Base-by-base conservation (phyloP, 2,329 filamentous ascomycete species). In the Apiospora pterosperma region DNA sequence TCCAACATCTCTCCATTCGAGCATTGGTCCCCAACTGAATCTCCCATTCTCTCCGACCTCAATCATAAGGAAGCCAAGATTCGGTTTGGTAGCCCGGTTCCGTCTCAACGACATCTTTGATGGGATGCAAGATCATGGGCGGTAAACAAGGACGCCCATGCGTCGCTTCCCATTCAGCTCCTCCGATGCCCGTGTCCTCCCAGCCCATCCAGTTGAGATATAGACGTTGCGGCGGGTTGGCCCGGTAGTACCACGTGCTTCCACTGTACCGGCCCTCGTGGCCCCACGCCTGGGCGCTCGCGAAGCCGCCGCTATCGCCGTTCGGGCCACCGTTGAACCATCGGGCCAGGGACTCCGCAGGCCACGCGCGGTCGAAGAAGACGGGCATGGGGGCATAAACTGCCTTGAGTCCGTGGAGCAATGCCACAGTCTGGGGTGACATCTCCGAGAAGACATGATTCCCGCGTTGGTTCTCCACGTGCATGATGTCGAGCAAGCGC, bases 361-460 rank as follows among this genome's bases (percentile, higher is more conserved):
- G 78, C 90, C 90, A 93, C 61, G 90, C 85, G 66, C 91, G 86
- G 76, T 95, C 91, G 72, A 93, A 92, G 76, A 89, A 94, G 59
- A 94, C 86, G 1, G 92, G 91, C 76, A 94, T 91, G 12, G 92
- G 92, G 12, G 88, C 90, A 72, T 90, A 92, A 4, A 93, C 89
- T 5, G 90, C 88, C 78, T 95, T 95, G 60, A 94, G 81, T 6
- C 92, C 91, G 74, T 96, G 91, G 67, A 93, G 86, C 21, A 95
- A 82, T 0, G 90, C 88, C 31, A 90, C 85, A 0, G 90, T 90
- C 63, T 90, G 88, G 0, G 91, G 88, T 66, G 89, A 91, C 91
- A 95, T 93, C 74, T 95, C 92, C 0, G 91, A 91, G 65, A 90
- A 90, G 71, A 94, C 88, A 73, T 93, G 90, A 71, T 91, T 90